phyloP scores from a whole-genome alignment of 2,329 filamentous ascomycete genomes.

The Metarhizium sp. region DNA sequence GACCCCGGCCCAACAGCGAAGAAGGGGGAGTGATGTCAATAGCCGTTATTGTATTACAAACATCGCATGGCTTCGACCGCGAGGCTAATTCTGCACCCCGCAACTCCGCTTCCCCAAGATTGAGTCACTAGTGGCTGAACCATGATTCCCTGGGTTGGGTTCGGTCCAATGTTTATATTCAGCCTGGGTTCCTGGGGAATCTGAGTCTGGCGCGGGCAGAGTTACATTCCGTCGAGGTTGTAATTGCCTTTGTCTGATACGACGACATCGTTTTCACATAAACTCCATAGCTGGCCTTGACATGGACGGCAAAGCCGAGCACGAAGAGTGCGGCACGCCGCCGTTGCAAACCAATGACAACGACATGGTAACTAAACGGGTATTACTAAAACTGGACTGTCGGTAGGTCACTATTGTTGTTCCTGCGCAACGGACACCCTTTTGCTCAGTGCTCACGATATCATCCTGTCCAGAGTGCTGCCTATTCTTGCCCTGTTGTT shows the following conservation, averaged over 20 bases:
- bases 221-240: not conserved
- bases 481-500: slow-evolving; percentile 56
- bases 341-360: slow-evolving; percentile 5
- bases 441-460: slow-evolving; percentile 2
- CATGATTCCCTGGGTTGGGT: not conserved
- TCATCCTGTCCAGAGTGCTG: slow-evolving; percentile 36
- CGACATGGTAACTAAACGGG: slow-evolving; percentile 12
- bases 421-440: not conserved
- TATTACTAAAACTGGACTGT: slow-evolving; percentile 21
- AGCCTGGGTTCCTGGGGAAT: not conserved
- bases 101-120: not conserved
- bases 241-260: not conserved
- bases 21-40: not conserved
- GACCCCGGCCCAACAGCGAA: not conserved
- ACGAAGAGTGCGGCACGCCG: slow-evolving; percentile 11
- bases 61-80: not conserved
- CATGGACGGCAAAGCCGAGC: slow-evolving; percentile 11
- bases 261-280: slow-evolving; percentile 1
- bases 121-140: not conserved
- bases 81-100: not conserved
- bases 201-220: not conserved
- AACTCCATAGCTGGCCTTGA: slow-evolving; percentile 3
- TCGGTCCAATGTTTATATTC: not conserved
- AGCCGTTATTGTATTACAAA: no score
- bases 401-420: slow-evolving; percentile 6